Evolutionary conservation across 2,329 filamentous ascomycete species (phyloP), one percentile per base, ranked within the genome.

Genomic region (Aspergillus sp.): DNA sequence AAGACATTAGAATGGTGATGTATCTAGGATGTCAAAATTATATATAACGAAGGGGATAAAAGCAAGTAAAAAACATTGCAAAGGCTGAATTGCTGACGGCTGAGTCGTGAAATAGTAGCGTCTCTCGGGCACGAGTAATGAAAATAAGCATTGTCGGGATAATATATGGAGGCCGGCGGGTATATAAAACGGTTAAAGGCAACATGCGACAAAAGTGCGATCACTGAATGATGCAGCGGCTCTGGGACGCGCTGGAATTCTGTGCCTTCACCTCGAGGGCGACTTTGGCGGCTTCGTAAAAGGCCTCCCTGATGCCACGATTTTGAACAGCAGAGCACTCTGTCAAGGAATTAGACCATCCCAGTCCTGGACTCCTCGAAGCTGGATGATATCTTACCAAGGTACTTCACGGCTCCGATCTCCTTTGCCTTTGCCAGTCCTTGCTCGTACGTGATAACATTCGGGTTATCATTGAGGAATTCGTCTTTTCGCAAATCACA

Each of bases 311-410:
- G 71, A 99, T 96, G 60, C 95, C 95, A 51, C 95, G 86, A 77
- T 99, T 99, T 78, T 93, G 89, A 87, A 98, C 98, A 57, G 95
- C 95, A 39, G 95, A 98, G 81, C 95, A 99, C 82, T 99, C 95
- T 88, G 68, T 46, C 47, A 19, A 37, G 39, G 53, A 11, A 43
- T 49, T 24, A 33, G 52, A 51, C 8, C 21, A 51, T 24, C 12
- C 27, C 15, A 39, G 11, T 39, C 24, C 19, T 21, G 9, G 19
- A 37, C n/a, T 37, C 12, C 7, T 21, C 23, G 21, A 48, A 47
- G 54, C 6, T 21, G 54, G 37, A 79, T 4, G 15, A 6, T n/a
- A 12, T 6, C 59, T 58, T 80, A 89, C 86, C 86, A 56, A 99
- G 85, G 75, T 99, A 99, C 71, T 96, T 87, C 71, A 96, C 83